These are phyloP conservation scores for Trichoderma orchidacearum DNA, from an alignment of 495 filamentous ascomycete species.

Conservation along the genomic window DNA sequence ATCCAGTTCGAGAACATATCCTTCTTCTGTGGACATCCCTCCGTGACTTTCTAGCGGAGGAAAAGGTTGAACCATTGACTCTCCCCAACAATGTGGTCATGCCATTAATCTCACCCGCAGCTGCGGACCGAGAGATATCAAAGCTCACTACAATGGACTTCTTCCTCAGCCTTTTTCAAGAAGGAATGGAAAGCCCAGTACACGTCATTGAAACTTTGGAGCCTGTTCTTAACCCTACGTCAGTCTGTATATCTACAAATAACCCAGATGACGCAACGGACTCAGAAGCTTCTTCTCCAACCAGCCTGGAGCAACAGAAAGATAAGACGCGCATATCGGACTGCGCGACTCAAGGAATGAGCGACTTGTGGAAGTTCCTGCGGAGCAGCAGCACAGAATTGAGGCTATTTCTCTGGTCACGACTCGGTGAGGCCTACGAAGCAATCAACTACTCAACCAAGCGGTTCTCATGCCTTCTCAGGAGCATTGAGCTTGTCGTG, in stretches of 20 bases:
- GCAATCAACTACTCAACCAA: slow-evolving; percentile 72
- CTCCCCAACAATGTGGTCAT: slow-evolving; percentile 81
- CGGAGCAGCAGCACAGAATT: slow-evolving; percentile 66
- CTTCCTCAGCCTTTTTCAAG: slow-evolving; percentile 71
- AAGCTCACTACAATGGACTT: slow-evolving; percentile 93
- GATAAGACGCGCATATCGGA: slow-evolving; percentile 23
- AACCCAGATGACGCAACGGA: neutral
- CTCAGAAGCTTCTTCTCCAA: neutral
- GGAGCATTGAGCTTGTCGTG: slow-evolving; percentile 70
- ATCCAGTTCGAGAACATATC: slow-evolving; percentile 60
- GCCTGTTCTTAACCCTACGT: slow-evolving; percentile 69
- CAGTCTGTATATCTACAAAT: slow-evolving; percentile 27
- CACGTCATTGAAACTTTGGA: slow-evolving; percentile 84
- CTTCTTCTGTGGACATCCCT: slow-evolving; percentile 64
- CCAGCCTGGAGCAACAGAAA: slow-evolving; percentile 6
- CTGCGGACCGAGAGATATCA: slow-evolving; percentile 78
- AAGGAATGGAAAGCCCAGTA: slow-evolving; percentile 53
- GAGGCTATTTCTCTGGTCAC: slow-evolving; percentile 74
- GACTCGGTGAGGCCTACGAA: slow-evolving; percentile 75
- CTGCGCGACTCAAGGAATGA: slow-evolving; percentile 33
- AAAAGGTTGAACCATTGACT: slow-evolving; percentile 33
- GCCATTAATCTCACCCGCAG: slow-evolving; percentile 69
- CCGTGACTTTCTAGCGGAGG: slow-evolving; percentile 26
- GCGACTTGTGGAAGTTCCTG: slow-evolving; percentile 74
- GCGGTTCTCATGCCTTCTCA: slow-evolving; percentile 71